These are phyloP conservation scores for Backusella australiensis DNA, from an alignment of 192 early-diverging fungal genomes.

Conservation along the genomic window DNA sequence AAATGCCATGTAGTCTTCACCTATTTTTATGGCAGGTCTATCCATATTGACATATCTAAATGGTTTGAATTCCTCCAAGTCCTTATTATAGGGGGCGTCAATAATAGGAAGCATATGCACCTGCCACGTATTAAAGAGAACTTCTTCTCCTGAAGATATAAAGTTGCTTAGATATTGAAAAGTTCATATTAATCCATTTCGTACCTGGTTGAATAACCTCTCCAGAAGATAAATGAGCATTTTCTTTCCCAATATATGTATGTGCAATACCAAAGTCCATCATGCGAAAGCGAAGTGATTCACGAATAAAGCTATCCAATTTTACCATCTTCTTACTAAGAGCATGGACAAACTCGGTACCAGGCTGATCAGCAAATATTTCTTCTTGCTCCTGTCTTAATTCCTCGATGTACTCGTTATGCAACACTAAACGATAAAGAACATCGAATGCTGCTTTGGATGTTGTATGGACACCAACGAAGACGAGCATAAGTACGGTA, in stretches of 20 bases:
- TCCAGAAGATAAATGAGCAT: not conserved
- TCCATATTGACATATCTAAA: not conserved
- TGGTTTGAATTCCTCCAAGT: not conserved
- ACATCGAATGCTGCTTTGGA: not conserved
- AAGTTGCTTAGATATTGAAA: not conserved
- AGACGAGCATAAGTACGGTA: not conserved
- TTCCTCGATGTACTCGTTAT: not conserved
- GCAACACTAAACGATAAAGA: not conserved
- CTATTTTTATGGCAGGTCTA: not conserved
- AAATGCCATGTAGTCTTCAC: not conserved
- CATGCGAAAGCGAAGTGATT: not conserved
- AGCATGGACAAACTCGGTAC: not conserved
- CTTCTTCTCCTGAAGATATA: not conserved
- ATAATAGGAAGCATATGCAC: not conserved
- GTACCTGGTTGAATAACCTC: not conserved
- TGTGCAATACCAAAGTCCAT: not conserved
- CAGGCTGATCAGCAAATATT: not conserved
- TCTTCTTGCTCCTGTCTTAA: not conserved
- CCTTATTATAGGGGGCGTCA: not conserved
- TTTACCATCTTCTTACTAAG: not conserved
- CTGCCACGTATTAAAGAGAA: not conserved
- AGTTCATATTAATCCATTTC: not conserved
- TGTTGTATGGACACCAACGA: not conserved
- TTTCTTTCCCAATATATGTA: not conserved
- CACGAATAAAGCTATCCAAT: not conserved